Evolutionary conservation across 345 rosid species (phyloP).

Genomic region (Corymbia maculata): DNA sequence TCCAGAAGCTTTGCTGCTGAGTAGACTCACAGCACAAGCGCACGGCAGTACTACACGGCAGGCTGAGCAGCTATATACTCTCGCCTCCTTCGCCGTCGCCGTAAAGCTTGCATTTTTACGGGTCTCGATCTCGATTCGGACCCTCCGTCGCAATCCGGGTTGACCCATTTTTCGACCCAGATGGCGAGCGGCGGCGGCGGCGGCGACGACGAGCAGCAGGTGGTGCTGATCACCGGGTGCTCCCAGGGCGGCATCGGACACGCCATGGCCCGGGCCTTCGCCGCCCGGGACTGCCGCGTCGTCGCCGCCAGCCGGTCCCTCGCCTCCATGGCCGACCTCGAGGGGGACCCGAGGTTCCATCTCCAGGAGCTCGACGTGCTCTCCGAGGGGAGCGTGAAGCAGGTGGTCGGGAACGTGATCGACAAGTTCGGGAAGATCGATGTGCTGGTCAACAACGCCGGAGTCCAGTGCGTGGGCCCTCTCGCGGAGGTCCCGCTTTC

Average conservation of each 20-base stretch:
- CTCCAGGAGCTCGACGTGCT: conserved; percentile 68
- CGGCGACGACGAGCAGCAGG: conserved; percentile 13
- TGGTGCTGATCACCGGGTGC: conserved; percentile 79
- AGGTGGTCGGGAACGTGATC: conserved; percentile 33
- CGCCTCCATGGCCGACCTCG: conserved; percentile 58
- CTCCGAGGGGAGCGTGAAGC: conserved; percentile 50
- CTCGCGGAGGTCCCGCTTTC: conserved; percentile 67
- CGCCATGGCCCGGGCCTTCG: conserved; percentile 73
- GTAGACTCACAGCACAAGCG: not conserved
- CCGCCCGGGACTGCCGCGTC: conserved; percentile 48
- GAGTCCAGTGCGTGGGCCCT: conserved; percentile 78
- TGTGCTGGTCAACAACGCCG: conserved; percentile 84
- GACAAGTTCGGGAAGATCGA: conserved; percentile 61
- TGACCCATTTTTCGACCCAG: not conserved
- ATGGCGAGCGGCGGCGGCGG: not conserved
- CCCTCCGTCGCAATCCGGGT: not conserved
- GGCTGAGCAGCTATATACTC: not conserved
- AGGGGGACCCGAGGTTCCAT: conserved; percentile 48
- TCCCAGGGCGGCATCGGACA: conserved; percentile 82
- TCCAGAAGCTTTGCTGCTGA: not conserved
- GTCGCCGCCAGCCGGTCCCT: conserved; percentile 65
- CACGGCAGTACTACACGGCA: not conserved
- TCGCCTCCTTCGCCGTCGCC: not conserved
- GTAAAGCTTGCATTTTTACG: not conserved
- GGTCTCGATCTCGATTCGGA: not conserved